Percentiles rank a stretch among this genome's conserved stretches.
These are phyloP conservation scores for Globisporangium perplexum DNA, from an alignment of 352 stramenopile genomes.

Conservation along the genomic window DNA sequence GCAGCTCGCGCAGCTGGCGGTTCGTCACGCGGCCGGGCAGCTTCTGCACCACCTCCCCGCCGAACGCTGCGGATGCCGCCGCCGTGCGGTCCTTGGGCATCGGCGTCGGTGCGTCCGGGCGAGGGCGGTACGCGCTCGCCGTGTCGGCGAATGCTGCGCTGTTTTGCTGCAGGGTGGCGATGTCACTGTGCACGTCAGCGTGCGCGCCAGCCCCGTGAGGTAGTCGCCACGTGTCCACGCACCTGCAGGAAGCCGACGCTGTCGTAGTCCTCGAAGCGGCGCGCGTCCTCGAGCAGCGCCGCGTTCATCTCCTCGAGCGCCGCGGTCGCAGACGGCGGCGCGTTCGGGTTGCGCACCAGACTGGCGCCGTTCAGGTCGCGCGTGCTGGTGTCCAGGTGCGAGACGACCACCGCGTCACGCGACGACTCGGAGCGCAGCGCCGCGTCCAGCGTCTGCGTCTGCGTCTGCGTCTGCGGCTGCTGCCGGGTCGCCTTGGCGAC, in stretches of 20 bases:
- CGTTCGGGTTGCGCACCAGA: constrained; percentile 15
- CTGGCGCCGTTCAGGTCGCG: constrained; percentile 17
- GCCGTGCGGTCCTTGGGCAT: constrained; percentile 52
- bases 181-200: too few relatives aligned
- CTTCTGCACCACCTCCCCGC: constrained; percentile 25
- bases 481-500: not conserved
- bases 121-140: constrained; percentile 52
- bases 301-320: constrained; percentile 58
- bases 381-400: constrained; percentile 15
- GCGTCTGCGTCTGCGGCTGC: not conserved
- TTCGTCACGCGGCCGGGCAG: constrained; percentile 46
- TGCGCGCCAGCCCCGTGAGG: too few relatives aligned
- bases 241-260: constrained; percentile 38
- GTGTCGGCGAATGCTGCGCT: constrained; percentile 47
- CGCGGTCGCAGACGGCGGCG: constrained; percentile 5
- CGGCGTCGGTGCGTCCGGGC: constrained; percentile 29
- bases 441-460: not conserved
- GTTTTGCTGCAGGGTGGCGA: constrained; percentile 22
- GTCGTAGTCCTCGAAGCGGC: constrained; percentile 52
- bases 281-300: constrained; percentile 38
- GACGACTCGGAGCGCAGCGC: constrained; percentile 32
- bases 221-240: not conserved
- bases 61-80: constrained; percentile 28
- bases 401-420: constrained; percentile 27
- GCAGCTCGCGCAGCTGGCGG: constrained; percentile 43